Evolutionary conservation across 2,329 filamentous ascomycete species (phyloP).

Genomic region (Emergomyces orientalis): DNA sequence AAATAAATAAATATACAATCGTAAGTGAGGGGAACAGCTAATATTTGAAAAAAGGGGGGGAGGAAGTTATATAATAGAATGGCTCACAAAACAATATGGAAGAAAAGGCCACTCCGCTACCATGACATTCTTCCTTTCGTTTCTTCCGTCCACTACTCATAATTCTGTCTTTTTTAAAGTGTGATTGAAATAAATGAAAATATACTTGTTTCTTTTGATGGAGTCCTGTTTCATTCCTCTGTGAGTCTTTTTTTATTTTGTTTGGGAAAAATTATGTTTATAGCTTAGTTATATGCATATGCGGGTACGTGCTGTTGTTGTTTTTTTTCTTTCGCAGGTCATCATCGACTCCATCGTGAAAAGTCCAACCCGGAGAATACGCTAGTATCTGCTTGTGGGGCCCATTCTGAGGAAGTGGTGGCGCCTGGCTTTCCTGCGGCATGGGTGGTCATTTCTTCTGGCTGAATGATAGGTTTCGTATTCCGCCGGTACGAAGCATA

Average conservation of each 20-base stretch:
- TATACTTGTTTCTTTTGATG: neutral
- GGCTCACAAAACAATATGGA: neutral
- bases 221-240: neutral
- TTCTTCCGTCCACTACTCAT: too few species aligned
- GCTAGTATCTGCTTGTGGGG: conserved; percentile 29
- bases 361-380: conserved; percentile 35
- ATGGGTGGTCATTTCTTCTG: conserved; percentile 29
- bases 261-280: too few species aligned
- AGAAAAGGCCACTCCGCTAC: neutral
- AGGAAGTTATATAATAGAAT: neutral
- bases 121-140: neutral
- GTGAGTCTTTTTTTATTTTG: neutral
- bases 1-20: neutral
- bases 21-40: neutral
- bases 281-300: too few species aligned
- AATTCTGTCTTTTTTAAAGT: neutral
- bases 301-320: too few species aligned
- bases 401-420: conserved; percentile 32
- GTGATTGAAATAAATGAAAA: neutral
- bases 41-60: neutral
- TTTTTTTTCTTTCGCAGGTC: neutral
- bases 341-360: conserved; percentile 33
- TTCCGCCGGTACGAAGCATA: conserved; percentile 28
- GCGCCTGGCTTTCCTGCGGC: conserved; percentile 22
- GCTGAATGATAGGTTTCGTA: conserved; percentile 30